These are phyloP conservation scores for Boletus hoseneyae DNA, from an alignment of 1,284 basidiomycete genomes.

Conservation along the genomic window DNA sequence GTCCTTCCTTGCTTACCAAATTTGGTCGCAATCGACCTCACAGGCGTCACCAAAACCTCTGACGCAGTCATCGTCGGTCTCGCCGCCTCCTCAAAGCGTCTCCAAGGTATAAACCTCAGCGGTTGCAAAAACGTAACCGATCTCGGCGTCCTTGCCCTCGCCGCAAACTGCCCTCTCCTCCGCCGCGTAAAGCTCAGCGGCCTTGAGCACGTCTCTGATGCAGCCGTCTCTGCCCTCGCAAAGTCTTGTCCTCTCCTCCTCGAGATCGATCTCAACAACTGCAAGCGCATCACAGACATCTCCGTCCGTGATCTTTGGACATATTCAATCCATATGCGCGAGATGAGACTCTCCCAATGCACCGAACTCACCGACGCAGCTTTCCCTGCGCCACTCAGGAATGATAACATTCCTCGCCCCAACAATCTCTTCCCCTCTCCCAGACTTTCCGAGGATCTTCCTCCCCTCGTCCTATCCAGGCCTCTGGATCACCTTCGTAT, in stretches of 20 bases:
- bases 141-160: slow-evolving; percentile 74
- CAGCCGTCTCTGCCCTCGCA: slow-evolving; percentile 79
- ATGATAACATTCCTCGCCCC: slow-evolving; percentile 35
- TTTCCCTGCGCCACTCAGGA: slow-evolving; percentile 70
- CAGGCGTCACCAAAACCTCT: slow-evolving; percentile 66
- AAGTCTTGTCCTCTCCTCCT: slow-evolving; percentile 82
- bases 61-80: slow-evolving; percentile 72
- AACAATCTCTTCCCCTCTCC: slow-evolving; percentile 53
- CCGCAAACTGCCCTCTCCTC: slow-evolving; percentile 70
- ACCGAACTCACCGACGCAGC: slow-evolving; percentile 77
- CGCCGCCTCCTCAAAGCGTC: slow-evolving; percentile 65
- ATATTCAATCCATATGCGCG: slow-evolving; percentile 79
- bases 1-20: slow-evolving; percentile 73
- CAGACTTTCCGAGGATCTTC: slow-evolving; percentile 43
- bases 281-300: slow-evolving; percentile 74
- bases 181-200: slow-evolving; percentile 87
- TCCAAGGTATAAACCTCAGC: slow-evolving; percentile 92
- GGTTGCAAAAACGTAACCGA: slow-evolving; percentile 85
- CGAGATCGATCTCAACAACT: slow-evolving; percentile 91
- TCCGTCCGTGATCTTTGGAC: slow-evolving; percentile 85
- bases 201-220: slow-evolving; percentile 75
- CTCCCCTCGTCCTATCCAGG: slow-evolving; percentile 58
- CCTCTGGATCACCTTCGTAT: slow-evolving; percentile 82
- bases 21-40: slow-evolving; percentile 89
- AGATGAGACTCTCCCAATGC: slow-evolving; percentile 86